A percentile compares a stretch with the other conserved stretches of the same genome.
phyloP scores from a whole-genome alignment of 2,329 filamentous ascomycete species.

The Diaporthe citrichinensis region DNA sequence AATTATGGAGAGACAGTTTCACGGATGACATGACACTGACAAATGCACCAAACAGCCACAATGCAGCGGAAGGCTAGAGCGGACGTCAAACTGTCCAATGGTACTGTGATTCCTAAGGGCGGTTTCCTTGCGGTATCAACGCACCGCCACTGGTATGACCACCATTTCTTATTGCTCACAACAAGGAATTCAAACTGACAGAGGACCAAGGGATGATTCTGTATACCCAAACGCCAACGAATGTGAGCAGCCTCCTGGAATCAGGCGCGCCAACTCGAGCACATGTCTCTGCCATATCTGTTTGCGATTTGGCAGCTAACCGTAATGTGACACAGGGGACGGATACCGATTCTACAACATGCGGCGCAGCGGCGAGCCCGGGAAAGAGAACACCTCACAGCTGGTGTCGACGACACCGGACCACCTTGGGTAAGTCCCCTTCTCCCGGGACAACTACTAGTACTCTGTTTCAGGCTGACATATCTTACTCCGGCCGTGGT shows the following conservation, averaged over 20 bases:
- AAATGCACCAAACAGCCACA: constrained; percentile 22
- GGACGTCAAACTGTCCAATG: constrained; percentile 44
- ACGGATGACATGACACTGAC: not conserved
- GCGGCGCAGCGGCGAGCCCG: constrained; percentile 43
- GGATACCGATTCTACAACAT: constrained; percentile 19
- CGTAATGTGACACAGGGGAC: not conserved
- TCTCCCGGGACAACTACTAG: no score
- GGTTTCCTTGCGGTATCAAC: not conserved
- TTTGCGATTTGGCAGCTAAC: not conserved
- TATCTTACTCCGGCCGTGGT: no score
- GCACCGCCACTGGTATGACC: constrained; percentile 3
- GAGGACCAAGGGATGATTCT: not conserved
- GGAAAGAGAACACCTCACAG: constrained; percentile 23
- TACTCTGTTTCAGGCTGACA: no score
- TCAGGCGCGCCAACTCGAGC: not conserved
- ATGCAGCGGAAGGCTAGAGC: constrained; percentile 42
- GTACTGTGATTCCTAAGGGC: constrained; percentile 45
- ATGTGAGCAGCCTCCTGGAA: not conserved
- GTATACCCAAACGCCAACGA: constrained; percentile 1
- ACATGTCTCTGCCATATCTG: not conserved
- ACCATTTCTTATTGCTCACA: no score
- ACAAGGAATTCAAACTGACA: not conserved
- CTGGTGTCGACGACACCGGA: constrained; percentile 18
- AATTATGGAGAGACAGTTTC: no score
- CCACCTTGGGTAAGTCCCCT: no score